Evolutionary conservation across 148 eudicot genomes (phyloP), one percentile per base, ranked within the genome.

Genomic region (Chenopodium suecicum): DNA sequence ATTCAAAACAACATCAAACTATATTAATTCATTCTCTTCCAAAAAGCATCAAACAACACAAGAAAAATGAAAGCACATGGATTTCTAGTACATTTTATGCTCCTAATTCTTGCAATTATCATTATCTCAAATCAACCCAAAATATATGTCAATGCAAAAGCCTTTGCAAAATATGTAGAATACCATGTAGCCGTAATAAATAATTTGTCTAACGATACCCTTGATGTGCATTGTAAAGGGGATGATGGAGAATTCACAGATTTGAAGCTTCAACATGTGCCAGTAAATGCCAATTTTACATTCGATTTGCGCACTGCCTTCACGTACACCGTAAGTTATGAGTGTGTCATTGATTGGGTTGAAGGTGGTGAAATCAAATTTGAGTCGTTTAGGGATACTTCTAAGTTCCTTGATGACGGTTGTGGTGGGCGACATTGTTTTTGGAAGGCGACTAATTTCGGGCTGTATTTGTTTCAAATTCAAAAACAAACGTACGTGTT

Each of bases 351-450:
- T 2, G 17, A 52, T 31, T 83, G 82, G 82, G 7, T 41, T 10
- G 9, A 50, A 25, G 85, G 82, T 4, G 50, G 19, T 7, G 20
- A 48, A 48, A 48, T 79, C 9, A n/a, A 63, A 29, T 83, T 83
- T 74, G 13, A 48, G 12, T 75, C 78, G 22, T 83, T 83, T 50
- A 22, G 11, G 48, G 85, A 79, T 12, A 8, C 16, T 16, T 2
- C 4, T 0, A 44, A 23, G 27, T 84, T 70, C 31, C 20, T 80
- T 20, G 86, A 84, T 31, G 0, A 47, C 4, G 79, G 41, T 60
- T 84, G 86, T 84, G 86, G 86, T 17, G 86, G 86, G 13, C 64
- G 83, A 62, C 86, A 84, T 71, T 84, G 86, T 23, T 76, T 84
- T 47, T 84, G 83, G 78, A 84, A 80, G 32, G 81, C 83, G 1